Evolutionary conservation across 306 rosid genomes (phyloP).

Genomic region (Nissolia schottii): DNA sequence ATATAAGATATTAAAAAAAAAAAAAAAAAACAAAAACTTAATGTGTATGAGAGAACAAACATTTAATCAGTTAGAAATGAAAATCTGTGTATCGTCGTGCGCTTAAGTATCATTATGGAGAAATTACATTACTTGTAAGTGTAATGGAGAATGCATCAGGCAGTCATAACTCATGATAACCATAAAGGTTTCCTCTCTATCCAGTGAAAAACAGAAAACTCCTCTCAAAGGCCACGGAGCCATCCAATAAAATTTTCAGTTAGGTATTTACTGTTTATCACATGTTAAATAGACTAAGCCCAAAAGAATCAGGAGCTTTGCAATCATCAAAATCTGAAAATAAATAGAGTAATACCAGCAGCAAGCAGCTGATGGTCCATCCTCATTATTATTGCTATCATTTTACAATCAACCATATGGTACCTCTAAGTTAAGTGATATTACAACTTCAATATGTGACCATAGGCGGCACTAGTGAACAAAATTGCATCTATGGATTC

Average conservation of each 20-base stretch:
- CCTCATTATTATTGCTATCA: background rate
- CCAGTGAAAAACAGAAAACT: background rate
- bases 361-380: background rate
- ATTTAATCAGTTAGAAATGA: background rate
- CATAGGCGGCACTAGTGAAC: background rate
- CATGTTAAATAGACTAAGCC: background rate
- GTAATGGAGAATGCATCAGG: background rate
- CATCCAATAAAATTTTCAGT: background rate
- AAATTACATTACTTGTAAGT: background rate
- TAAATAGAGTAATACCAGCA: background rate
- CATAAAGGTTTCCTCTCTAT: background rate
- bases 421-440: background rate
- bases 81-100: background rate
- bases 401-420: background rate
- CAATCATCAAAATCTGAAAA: background rate
- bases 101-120: background rate
- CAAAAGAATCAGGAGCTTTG: background rate
- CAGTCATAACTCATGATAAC: background rate
- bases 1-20: background rate
- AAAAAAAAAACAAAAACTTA: background rate
- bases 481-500: background rate
- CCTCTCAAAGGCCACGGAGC: background rate
- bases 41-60: background rate
- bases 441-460: background rate
- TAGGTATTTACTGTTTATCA: background rate